A percentile compares a stretch with the other conserved stretches of the same genome.
These are phyloP conservation scores for Backusella liffmaniae DNA, from an alignment of 192 early-diverging fungal species.

Conservation along the genomic window DNA sequence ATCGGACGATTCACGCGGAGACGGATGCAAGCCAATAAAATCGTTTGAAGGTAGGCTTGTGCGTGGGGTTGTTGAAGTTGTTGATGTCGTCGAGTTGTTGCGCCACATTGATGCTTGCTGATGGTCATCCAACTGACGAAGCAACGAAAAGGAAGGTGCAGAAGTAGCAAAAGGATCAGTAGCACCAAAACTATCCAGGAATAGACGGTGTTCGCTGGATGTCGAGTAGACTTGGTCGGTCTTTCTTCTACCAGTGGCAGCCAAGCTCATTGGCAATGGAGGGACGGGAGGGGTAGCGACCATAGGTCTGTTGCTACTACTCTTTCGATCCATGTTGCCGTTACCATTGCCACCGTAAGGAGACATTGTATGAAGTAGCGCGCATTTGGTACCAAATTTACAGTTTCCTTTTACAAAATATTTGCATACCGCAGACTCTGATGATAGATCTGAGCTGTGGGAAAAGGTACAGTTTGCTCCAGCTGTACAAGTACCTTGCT, in stretches of 20 bases:
- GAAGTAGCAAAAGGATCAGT: neutral
- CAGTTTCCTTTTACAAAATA: conserved; percentile 79
- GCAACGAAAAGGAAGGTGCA: conserved; percentile 10
- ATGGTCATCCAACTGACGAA: neutral
- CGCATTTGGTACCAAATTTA: conserved; percentile 77
- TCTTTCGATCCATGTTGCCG: neutral
- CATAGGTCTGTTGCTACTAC: too few relatives aligned
- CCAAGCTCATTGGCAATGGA: neutral
- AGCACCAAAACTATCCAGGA: neutral
- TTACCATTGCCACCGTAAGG: conserved; percentile 14
- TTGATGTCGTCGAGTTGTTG: neutral
- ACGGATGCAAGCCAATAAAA: conserved; percentile 10
- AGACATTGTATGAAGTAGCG: conserved; percentile 50
- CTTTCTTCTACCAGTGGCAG: conserved; percentile 4
- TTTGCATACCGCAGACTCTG: conserved; percentile 67
- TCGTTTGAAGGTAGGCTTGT: neutral
- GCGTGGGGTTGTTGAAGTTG: conserved; percentile 3
- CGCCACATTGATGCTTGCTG: conserved; percentile 9
- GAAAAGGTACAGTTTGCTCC: conserved; percentile 72
- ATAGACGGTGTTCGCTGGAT: neutral
- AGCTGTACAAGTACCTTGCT: conserved; percentile 69
- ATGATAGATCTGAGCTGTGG: conserved; percentile 58
- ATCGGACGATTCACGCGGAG: conserved; percentile 17
- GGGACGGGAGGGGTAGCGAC: neutral
- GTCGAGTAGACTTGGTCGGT: neutral